Base-by-base conservation (phyloP, 352 stramenopile species). In the Pseudoperonospora humuli region DNA sequence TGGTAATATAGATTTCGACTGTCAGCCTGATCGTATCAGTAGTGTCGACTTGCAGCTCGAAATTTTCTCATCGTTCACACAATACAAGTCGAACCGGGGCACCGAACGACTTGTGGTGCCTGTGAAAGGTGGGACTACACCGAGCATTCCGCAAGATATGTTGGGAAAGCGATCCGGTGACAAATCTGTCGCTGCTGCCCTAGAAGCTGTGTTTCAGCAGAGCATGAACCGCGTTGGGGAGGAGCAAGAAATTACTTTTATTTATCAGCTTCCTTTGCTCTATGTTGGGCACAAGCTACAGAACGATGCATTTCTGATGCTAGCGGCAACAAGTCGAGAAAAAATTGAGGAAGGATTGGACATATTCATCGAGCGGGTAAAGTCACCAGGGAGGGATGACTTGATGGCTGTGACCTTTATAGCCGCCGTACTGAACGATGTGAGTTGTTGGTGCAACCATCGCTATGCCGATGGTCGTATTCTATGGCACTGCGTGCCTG, bases 401-500 rank as follows among this genome's bases (percentile, higher is more conserved):
- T 50, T 90, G 10, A 64, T 84, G 17, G 62, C 70, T 5, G 60
- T 80, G 13, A 66, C 61, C n/a, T 93, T 93, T 28, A 54, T 89
- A 15, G 61, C 67, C n/a, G 77, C 80, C 7, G 66, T 84, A 24
- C 32, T 87, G 14, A 78, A 61, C 31, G 70, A 90, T 54, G 64
- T 76, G 13, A 72, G 60, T 14, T 66, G 54, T 29, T 90, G 74
- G 77, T 84, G 64, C 31, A 64, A 57, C 10, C 62, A 76, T 41
- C 52, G 57, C 5, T 66, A 67, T 8, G 48, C 58, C 1, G 57
- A 67, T 45, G 53, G 57, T 1, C 39, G 59, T 0, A 71, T 86
- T 31, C 21, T 82, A 20, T 93, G 80, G 80, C 78, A 89, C 48
- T 87, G 73, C 8, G 45, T 93, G 14, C 80, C 80, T 8, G 80